Evolutionary conservation across 305 asterid genomes (phyloP).

Genomic region (Stenogyne calaminthoides): DNA sequence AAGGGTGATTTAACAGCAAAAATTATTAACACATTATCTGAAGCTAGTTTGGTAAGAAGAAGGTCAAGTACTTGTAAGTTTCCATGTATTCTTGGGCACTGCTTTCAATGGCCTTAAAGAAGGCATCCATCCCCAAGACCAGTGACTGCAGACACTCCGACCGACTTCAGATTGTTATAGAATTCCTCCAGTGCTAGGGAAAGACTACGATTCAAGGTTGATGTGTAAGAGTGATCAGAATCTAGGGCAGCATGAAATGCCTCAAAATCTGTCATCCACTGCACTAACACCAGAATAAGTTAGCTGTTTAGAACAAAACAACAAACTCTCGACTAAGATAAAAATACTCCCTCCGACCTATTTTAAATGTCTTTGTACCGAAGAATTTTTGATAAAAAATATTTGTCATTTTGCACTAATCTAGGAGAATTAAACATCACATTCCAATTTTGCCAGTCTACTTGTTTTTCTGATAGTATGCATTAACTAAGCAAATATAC

Average conservation of each 20-base stretch:
- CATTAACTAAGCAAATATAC: too few species aligned
- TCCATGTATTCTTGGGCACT: constrained; percentile 93
- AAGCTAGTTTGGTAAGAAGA: constrained; percentile 10
- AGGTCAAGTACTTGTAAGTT: constrained; percentile 64
- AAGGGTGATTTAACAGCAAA: neutral
- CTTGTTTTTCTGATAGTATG: too few species aligned
- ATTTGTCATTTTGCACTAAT: too few species aligned
- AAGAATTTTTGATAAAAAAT: too few species aligned
- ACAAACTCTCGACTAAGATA: neutral
- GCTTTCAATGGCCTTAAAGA: constrained; percentile 76
- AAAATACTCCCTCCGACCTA: neutral
- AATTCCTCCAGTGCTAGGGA: constrained; percentile 90
- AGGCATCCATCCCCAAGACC: constrained; percentile 89
- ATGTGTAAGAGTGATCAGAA: constrained; percentile 76
- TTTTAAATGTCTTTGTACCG: too few species aligned
- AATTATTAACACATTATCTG: neutral
- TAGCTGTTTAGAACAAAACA: neutral
- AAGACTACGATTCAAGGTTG: constrained; percentile 83
- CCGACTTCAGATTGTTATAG: constrained; percentile 78
- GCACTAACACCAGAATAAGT: constrained; percentile 35
- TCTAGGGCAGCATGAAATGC: constrained; percentile 81
- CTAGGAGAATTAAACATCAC: too few species aligned
- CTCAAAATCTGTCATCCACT: constrained; percentile 99
- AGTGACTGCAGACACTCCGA: constrained; percentile 92
- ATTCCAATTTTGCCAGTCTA: too few species aligned